Base-by-base conservation (phyloP, 805 yeast genomes). In the Saturnispora silvae region DNA sequence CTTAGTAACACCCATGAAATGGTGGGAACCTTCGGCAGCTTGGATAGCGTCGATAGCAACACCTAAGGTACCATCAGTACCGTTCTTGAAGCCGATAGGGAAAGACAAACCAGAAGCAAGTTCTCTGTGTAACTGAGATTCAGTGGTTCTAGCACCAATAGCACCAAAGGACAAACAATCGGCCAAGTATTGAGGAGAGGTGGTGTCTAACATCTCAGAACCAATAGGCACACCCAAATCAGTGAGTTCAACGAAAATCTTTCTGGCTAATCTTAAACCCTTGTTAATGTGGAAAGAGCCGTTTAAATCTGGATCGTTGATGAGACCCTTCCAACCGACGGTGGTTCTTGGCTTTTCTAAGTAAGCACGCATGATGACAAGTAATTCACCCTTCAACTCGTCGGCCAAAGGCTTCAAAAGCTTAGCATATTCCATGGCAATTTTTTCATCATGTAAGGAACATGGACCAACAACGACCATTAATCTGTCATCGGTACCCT, bases 31-130 rank as follows among this genome's bases (percentile, higher is more conserved):
- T 28, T 89, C 69, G 31, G 98, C 94, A 33, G 98, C 92, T 59
- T 78, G 72, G 50, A 84, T 81, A 28, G 98, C 97, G 59, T 87
- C 98, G 35, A 92, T 67, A 10, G 98, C 95, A 44, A 89, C 96
- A 41, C 76, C 81, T 44, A 89, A 67, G 35, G 92, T 71, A 56
- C 98, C 98, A 59, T 89, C 98, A 29, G 98, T 89, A 61, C 97
- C 98, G 60, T 89, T 89, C 67, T 89, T 89, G 81, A 89, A 89
- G 35, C 98, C 98, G 40, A 89, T 77, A 41, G 98, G 98, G 89
- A 89, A 89, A n/a, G 95, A 83, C 44, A 92, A 70, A 37, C 98
- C 98, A 7, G 96, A 87, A 16, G 97, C 94, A 51, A 89, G 75
- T 65, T 89, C 98, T 64, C 98, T 80, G 67, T 89, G 98, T 43